phyloP scores from a whole-genome alignment of 495 filamentous ascomycete species.

The Neurospora terricola region DNA sequence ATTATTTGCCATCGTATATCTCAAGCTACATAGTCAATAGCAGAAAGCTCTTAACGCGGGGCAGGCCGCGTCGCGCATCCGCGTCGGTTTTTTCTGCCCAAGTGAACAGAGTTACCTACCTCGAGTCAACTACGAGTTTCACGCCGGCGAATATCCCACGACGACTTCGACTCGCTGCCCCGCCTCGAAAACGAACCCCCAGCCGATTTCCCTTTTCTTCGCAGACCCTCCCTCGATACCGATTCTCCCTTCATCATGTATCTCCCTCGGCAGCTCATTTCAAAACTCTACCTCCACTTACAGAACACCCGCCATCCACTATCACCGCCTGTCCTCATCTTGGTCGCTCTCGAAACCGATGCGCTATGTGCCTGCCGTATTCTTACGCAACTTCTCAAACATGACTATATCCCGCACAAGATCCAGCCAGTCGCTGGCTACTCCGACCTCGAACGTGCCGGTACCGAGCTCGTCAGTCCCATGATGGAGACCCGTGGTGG shows the following conservation, averaged over 20 bases:
- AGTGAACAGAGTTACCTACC: not conserved
- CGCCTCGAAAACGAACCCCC: conserved; percentile 5
- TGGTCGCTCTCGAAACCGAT: conserved; percentile 90
- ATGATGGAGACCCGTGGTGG: conserved; percentile 77
- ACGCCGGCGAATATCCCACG: not conserved
- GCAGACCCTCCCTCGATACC: not conserved
- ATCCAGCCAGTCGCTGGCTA: conserved; percentile 92
- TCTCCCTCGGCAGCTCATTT: conserved; percentile 81
- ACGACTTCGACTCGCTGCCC: conserved; percentile 8
- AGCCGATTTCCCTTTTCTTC: not conserved
- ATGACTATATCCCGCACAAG: conserved; percentile 97
- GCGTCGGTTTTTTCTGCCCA: not conserved
- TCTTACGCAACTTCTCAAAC: conserved; percentile 78
- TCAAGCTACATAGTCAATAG: not conserved
- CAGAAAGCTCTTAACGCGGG: not conserved
- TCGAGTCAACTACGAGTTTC: not conserved
- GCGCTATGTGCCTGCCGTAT: conserved; percentile 93
- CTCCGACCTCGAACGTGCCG: conserved; percentile 72
- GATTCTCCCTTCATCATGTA: conserved; percentile 54
- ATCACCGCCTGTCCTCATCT: conserved; percentile 81
- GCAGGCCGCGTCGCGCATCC: not conserved
- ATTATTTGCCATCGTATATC: not conserved
- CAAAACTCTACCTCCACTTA: conserved; percentile 82
- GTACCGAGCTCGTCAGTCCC: conserved; percentile 63
- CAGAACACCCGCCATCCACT: conserved; percentile 70